Percentiles rank a stretch among this genome's conserved stretches.
Evolutionary conservation across 1,284 basidiomycete genomes (phyloP).

Genomic region (Boletus semigastroideus): DNA sequence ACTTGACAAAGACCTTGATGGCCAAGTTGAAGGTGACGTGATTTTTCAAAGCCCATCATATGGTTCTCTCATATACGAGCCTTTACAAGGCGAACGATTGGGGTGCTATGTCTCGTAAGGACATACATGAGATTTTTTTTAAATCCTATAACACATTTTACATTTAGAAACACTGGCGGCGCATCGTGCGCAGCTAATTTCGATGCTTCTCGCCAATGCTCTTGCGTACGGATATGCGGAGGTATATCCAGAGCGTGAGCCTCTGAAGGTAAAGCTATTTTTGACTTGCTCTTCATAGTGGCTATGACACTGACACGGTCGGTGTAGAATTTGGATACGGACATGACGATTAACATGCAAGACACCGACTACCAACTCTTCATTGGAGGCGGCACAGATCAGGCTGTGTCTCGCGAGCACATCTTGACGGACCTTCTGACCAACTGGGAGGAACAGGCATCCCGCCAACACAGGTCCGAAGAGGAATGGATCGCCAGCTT

Average conservation of each 20-base stretch:
- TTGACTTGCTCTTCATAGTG: fast-evolving
- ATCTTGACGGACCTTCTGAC: constrained; percentile 29
- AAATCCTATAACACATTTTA: neutral
- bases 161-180: constrained; percentile 53
- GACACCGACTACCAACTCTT: constrained; percentile 41
- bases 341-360: constrained; percentile 35
- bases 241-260: constrained; percentile 36
- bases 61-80: neutral
- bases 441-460: constrained; percentile 34
- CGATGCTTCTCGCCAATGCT: constrained; percentile 42
- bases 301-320: neutral
- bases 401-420: constrained; percentile 30
- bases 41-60: neutral
- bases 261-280: constrained; percentile 42
- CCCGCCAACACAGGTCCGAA: constrained; percentile 39
- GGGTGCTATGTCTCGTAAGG: constrained; percentile 59
- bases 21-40: constrained; percentile 57
- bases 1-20: constrained; percentile 62
- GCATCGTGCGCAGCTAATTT: constrained; percentile 50
- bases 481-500: constrained; percentile 41
- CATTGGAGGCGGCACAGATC: constrained; percentile 28
- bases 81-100: constrained; percentile 53
- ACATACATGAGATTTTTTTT: neutral
- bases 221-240: constrained; percentile 40
- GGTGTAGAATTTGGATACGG: constrained; percentile 50